Conservation (phyloP, 257 asterid species). For the Parsonsia alboflavescens region DNA sequence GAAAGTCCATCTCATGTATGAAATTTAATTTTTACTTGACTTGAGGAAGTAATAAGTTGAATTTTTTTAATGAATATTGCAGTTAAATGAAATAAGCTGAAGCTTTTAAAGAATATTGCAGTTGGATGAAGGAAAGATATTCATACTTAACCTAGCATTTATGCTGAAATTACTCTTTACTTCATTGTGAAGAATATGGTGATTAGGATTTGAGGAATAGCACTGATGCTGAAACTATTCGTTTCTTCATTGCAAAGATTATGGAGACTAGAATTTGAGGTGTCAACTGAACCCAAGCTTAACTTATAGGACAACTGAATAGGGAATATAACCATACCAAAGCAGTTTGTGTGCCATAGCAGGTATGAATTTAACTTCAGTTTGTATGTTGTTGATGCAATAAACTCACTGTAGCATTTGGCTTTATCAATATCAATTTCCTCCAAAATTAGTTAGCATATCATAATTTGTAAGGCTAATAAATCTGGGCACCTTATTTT, state of each 20-base stretch:
- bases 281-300: not conserved
- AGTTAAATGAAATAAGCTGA: not conserved
- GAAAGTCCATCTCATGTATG: not conserved
- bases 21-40: not conserved
- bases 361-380: not conserved
- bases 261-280: not conserved
- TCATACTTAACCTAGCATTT: not conserved
- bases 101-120: not conserved
- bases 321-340: not conserved
- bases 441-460: not conserved
- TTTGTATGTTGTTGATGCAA: not conserved
- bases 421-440: not conserved
- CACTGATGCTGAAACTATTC: not conserved
- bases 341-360: not conserved
- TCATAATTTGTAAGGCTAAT: not conserved
- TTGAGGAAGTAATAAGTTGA: too few relatives aligned
- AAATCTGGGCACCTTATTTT: not conserved
- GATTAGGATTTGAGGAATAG: too few relatives aligned
- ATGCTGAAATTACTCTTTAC: not conserved
- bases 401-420: not conserved
- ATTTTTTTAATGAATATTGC: not conserved
- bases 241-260: not conserved
- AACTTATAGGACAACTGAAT: too few relatives aligned
- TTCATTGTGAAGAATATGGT: not conserved
- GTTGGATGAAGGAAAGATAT: not conserved